Percentiles rank a stretch among this genome's conserved stretches.
phyloP scores from a whole-genome alignment of 2,329 filamentous ascomycete species.

The Ceratocystis ficicola region DNA sequence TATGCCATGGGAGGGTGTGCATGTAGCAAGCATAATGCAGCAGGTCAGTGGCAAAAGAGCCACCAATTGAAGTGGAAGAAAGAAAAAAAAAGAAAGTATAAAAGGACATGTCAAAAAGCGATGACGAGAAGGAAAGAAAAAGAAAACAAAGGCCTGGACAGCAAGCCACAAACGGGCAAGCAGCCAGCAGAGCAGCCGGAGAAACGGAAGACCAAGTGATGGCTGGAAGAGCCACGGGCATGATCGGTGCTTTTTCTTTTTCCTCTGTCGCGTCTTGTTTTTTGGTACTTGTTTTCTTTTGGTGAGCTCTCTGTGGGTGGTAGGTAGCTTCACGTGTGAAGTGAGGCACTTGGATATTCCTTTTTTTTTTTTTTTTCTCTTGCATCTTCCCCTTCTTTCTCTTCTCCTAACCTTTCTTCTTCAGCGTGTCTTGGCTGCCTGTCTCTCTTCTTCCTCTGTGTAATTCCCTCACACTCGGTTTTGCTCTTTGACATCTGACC shows the following conservation, averaged over 20 bases:
- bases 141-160: conserved; percentile 8
- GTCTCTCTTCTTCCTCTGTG: not conserved
- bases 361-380: not conserved
- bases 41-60: not conserved
- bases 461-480: conserved; percentile 1
- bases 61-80: not conserved
- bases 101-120: not conserved
- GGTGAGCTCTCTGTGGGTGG: not conserved
- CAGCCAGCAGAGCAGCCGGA: not conserved
- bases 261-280: not conserved
- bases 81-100: not conserved
- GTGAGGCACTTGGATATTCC: not conserved
- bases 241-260: not conserved
- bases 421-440: not conserved
- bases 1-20: not conserved
- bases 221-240: not conserved
- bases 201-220: not conserved
- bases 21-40: not conserved
- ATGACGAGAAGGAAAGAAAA: conserved; percentile 8
- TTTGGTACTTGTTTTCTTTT: not conserved
- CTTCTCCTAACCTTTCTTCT: not conserved
- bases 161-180: not conserved
- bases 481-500: conserved; percentile 6
- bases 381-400: not conserved
- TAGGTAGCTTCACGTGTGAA: not conserved